phyloP scores from a whole-genome alignment of 2,329 filamentous ascomycete genomes.

The Neoascochyta sp. region DNA sequence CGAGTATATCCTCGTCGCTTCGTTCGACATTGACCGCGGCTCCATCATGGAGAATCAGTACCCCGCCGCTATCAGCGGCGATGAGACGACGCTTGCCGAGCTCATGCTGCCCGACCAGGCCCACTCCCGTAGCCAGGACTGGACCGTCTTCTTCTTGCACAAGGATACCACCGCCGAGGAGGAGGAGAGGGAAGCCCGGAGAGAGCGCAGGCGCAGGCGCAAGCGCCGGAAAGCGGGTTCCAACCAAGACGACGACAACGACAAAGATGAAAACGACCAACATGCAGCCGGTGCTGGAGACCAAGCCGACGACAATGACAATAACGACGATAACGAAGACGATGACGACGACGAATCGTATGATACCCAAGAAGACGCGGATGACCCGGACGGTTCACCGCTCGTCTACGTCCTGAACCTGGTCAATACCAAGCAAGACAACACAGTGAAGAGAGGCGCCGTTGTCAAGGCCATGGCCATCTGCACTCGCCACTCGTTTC shows the following conservation, averaged over 20 bases:
- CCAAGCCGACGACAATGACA: slow-evolving; percentile 33
- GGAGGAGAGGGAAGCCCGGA: slow-evolving; percentile 58
- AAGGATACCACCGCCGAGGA: slow-evolving; percentile 88
- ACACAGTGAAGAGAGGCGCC: slow-evolving; percentile 83
- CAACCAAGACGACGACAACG: slow-evolving; percentile 44
- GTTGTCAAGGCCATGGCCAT: slow-evolving; percentile 99
- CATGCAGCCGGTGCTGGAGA: slow-evolving; percentile 13
- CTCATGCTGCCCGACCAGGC: slow-evolving; percentile 98
- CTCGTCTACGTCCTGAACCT: slow-evolving; percentile 95
- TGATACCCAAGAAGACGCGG: slow-evolving; percentile 52
- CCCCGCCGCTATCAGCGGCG: slow-evolving; percentile 87
- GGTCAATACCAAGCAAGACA: slow-evolving; percentile 97
- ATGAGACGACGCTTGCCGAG: slow-evolving; percentile 97
- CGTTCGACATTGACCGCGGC: slow-evolving; percentile 93
- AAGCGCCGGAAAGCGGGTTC: slow-evolving; percentile 42
- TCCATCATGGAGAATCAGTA: slow-evolving; percentile 99
- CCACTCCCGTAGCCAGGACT: slow-evolving; percentile 91
- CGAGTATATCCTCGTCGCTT: slow-evolving; percentile 96
- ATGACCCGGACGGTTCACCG: slow-evolving; percentile 73
- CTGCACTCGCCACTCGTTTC: slow-evolving; percentile 92
- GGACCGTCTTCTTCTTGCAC: slow-evolving; percentile 98
- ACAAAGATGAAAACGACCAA: neutral
- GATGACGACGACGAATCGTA: slow-evolving; percentile 49
- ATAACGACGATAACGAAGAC: slow-evolving; percentile 45
- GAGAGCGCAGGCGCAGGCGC: slow-evolving; percentile 53